Evolutionary conservation across 1,139 yeast species (phyloP), one percentile per base, ranked within the genome.

Genomic region (Debaryomycetaceae sp.): DNA sequence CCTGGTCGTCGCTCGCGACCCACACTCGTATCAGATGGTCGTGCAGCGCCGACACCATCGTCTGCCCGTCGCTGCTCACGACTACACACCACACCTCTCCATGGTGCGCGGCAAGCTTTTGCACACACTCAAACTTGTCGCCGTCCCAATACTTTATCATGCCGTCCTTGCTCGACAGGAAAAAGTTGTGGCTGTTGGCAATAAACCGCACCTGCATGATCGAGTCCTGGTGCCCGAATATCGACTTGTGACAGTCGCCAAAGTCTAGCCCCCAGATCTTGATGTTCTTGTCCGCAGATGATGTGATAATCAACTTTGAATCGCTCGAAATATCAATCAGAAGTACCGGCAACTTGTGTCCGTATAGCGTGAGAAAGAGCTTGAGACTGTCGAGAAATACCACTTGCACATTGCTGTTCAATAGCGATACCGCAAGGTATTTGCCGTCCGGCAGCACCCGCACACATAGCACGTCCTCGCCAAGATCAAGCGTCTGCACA

Each of bases 231-330:
- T 90, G 99, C 1, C 94, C 99, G 53, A 92, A 90, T 21, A 90
- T 74, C 3, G 97, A 87, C 51, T 79, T 80, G 55, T 90, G 98
- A 62, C 98, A 90, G 55, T 90, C 99, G 54, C 99, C 99, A 52
- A 90, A 90, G 53, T 90, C 98, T 36, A 92, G 62, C 28, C 99
- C 99, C 99, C 99, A 90, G 34, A 90, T 80, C 53, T 92, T 86
- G 48, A 90, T 83, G 54, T 90, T 90, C 54, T 90, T 90, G 56
- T 90, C 99, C 0, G 98, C 98, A 1, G 96, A 85, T 5, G 95
- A 82, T 0, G 97, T 83, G 31, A 87, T 77, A 32, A 90, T 68
- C 42, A 90, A 55, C 51, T 90, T 90, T 24, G 90, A 77, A 51
- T 90, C 99, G 40, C 57, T 64, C 1, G 97, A 81, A 25, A 90